Percentiles rank a stretch among this genome's conserved stretches.
phyloP scores from a whole-genome alignment of 1,139 yeast species.

The Pneumocystis sp. region DNA sequence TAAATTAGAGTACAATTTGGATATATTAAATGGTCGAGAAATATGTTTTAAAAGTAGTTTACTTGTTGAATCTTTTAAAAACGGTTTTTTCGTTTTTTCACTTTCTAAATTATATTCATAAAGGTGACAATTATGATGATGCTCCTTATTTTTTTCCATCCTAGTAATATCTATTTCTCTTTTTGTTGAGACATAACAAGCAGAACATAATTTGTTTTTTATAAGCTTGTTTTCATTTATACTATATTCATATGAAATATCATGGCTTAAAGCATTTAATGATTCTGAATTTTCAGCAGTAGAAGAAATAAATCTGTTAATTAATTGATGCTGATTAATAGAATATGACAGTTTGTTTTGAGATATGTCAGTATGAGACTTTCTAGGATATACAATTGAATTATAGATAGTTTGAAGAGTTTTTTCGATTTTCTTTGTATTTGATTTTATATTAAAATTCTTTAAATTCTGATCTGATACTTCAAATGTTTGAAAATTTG shows the following conservation, averaged over 20 bases:
- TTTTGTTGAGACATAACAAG: background rate
- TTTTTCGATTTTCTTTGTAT: background rate
- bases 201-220: background rate
- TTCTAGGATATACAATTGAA: background rate
- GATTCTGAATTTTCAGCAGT: background rate
- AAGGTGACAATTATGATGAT: background rate
- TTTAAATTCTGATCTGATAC: background rate
- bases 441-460: background rate
- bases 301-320: background rate
- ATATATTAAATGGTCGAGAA: background rate
- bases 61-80: background rate
- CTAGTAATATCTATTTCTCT: background rate
- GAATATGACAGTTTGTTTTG: background rate
- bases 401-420: background rate
- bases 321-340: background rate
- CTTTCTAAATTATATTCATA: background rate
- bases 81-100: background rate
- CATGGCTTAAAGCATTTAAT: background rate
- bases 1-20: background rate
- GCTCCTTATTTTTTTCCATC: background rate
- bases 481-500: background rate
- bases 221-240: background rate
- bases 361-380: background rate
- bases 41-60: background rate
- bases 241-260: background rate